Base-by-base conservation (phyloP, 2,329 filamentous ascomycete genomes). In the Dichotomopilus funicola region DNA sequence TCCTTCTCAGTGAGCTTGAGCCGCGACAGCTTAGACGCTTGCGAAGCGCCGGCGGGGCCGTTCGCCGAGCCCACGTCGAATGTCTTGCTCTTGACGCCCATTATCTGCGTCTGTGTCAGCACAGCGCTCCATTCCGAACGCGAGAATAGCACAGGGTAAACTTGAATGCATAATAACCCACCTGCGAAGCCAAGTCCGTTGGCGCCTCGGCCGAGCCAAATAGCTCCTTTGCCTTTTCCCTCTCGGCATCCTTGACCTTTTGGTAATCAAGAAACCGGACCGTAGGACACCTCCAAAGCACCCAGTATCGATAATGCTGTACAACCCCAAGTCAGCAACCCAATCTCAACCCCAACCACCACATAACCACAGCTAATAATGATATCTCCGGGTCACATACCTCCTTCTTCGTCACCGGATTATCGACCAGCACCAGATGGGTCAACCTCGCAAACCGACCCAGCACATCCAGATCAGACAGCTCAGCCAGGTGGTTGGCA, bases 371-470 rank as follows among this genome's bases (percentile, higher is more conserved):
- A 27, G 35, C 5, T 35, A 36, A 4, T 9, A 48, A 73, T 33
- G 34, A 33, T 10, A 45, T 33, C n/a, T 5, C 8, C 4, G 13
- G 6, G 5, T 6, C 13, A n/a, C 86, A 64, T 70, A 95, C 91
- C 83, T 97, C 91, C 74, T 92, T 95, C 76, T 87, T 88, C 31
- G 88, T 84, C 6, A 97, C 88, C 0, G 94, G 92, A 70, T 97
- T 97, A 59, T 95, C 91, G 54, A 87, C 70, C 68, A 97, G 70
- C 41, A 88, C 84, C 65, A 99, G 70, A 72, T 96, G 90, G 55
- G 86, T 91, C 70, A 99, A 72, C 56, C 79, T 78, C 55, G 75
- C 68, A 65, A 95, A 86, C 19, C 77, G 77, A 34, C 78, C 80
- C 63, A 99, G 74, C n/a, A 86, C 80, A 66, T 96, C 91, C 58